Evolutionary conservation across 768 basidiomycete genomes (phyloP).

Genomic region (Calvatia gigantea): DNA sequence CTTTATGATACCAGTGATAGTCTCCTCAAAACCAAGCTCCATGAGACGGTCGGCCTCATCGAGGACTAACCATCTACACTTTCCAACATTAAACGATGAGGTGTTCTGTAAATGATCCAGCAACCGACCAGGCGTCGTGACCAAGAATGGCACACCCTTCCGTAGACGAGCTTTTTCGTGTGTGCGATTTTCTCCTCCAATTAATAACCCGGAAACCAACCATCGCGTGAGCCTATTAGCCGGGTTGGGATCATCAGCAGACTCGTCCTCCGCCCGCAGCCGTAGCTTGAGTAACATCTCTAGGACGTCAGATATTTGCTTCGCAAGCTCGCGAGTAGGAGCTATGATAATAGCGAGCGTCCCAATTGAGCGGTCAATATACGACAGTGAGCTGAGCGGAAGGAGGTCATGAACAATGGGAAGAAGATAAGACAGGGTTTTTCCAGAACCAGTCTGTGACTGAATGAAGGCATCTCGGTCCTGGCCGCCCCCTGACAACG

Average conservation of each 20-base stretch:
- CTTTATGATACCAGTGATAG: constrained; percentile 84
- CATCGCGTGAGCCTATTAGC: constrained; percentile 69
- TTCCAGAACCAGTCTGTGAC: constrained; percentile 96
- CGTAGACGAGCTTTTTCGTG: constrained; percentile 96
- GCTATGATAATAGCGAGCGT: constrained; percentile 93
- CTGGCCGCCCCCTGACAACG: constrained; percentile 28
- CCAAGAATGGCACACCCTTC: constrained; percentile 93
- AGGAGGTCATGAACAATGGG: constrained; percentile 95
- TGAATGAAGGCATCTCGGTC: constrained; percentile 87
- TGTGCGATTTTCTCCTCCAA: constrained; percentile 88
- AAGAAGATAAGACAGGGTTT: constrained; percentile 89
- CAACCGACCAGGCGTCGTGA: constrained; percentile 92
- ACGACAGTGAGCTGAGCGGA: constrained; percentile 83
- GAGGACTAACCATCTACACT: constrained; percentile 92
- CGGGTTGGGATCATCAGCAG: constrained; percentile 43
- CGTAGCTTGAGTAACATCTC: constrained; percentile 77
- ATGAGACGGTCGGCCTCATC: constrained; percentile 97
- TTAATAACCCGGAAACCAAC: constrained; percentile 90
- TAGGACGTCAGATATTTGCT: constrained; percentile 95
- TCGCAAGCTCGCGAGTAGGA: constrained; percentile 93
- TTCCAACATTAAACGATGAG: constrained; percentile 85
- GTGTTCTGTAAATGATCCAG: constrained; percentile 98
- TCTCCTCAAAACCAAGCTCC: constrained; percentile 98
- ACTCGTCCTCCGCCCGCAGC: constrained; percentile 54
- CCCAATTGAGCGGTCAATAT: constrained; percentile 92